Percentiles rank a stretch among this genome's conserved stretches.
Conservation (phyloP, 805 yeast genomes). For the Metschnikowia peoriensis region DNA sequence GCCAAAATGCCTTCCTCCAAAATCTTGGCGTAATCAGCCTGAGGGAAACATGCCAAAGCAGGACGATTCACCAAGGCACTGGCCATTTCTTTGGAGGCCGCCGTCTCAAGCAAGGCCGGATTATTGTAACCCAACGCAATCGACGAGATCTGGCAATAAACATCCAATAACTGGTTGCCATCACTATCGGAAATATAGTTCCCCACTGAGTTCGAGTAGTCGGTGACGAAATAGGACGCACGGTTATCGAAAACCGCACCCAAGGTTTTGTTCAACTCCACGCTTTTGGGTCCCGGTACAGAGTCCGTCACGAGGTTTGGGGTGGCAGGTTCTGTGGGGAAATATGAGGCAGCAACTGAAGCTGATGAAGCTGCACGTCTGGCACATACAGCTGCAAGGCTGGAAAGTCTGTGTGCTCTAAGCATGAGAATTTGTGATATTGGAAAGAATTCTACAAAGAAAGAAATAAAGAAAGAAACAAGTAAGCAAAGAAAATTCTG, state of each 20-base stretch:
- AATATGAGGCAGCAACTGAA: slow-evolving; percentile 29
- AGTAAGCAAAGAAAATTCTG: background rate
- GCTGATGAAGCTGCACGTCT: slow-evolving; percentile 3
- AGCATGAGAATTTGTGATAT: slow-evolving; percentile 4
- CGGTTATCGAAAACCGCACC: slow-evolving; percentile 41
- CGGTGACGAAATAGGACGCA: slow-evolving; percentile 42
- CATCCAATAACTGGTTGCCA: slow-evolving; percentile 41
- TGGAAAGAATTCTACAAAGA: background rate
- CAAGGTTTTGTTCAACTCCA: slow-evolving; percentile 30
- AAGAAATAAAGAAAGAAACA: no score
- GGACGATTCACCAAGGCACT: slow-evolving; percentile 43
- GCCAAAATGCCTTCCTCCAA: slow-evolving; percentile 51
- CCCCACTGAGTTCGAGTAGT: slow-evolving; percentile 38
- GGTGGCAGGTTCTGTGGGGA: slow-evolving; percentile 35
- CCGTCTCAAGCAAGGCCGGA: slow-evolving; percentile 37
- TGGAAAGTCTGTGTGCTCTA: slow-evolving; percentile 7
- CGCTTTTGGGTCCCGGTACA: slow-evolving; percentile 40
- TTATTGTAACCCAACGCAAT: slow-evolving; percentile 45
- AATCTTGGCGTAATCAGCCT: slow-evolving; percentile 50
- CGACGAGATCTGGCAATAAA: slow-evolving; percentile 43
- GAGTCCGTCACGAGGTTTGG: slow-evolving; percentile 30
- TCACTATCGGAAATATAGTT: slow-evolving; percentile 43
- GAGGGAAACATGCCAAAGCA: slow-evolving; percentile 58
- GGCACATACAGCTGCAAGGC: slow-evolving; percentile 1
- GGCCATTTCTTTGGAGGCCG: slow-evolving; percentile 41